Conservation (phyloP, 495 filamentous ascomycete species). For the Penicillium tannophilum region DNA sequence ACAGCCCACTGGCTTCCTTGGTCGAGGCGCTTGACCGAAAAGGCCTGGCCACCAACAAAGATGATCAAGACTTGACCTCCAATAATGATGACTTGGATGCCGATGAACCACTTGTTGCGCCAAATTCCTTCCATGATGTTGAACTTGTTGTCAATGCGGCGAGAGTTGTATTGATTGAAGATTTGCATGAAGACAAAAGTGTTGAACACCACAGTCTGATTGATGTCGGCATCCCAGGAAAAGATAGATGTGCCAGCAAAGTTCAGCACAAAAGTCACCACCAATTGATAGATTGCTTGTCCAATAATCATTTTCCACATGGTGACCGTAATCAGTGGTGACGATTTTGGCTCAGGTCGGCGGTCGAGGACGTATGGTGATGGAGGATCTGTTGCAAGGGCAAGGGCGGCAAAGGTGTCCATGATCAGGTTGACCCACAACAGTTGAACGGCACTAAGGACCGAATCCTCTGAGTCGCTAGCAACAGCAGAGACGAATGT, state of each 20-base stretch:
- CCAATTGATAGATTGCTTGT: slow-evolving; percentile 79
- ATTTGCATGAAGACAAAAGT: slow-evolving; percentile 96
- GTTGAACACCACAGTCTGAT: slow-evolving; percentile 82
- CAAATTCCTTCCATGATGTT: slow-evolving; percentile 87
- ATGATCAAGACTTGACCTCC: slow-evolving; percentile 80
- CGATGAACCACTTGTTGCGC: slow-evolving; percentile 79
- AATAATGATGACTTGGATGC: slow-evolving; percentile 80
- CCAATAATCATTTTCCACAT: slow-evolving; percentile 98
- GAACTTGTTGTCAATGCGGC: slow-evolving; percentile 84
- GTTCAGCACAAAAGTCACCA: slow-evolving; percentile 76
- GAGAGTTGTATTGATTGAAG: slow-evolving; percentile 80
- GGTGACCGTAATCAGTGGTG: slow-evolving; percentile 72
- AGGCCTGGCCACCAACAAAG: slow-evolving; percentile 73
- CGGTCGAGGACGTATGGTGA: slow-evolving; percentile 69
- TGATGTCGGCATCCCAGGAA: slow-evolving; percentile 45
- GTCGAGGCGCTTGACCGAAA: slow-evolving; percentile 62
- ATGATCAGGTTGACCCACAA: slow-evolving; percentile 94
- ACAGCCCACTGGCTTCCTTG: slow-evolving; percentile 70
- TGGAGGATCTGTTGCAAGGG: slow-evolving; percentile 85
- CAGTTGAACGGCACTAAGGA: slow-evolving; percentile 82
- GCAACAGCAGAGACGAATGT: slow-evolving; percentile 81
- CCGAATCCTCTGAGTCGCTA: slow-evolving; percentile 63
- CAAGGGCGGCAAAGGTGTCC: slow-evolving; percentile 94
- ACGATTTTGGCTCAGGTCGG: slow-evolving; percentile 73
- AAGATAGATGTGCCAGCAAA: slow-evolving; percentile 71